These are phyloP conservation scores for Graphiopsis chlorocephala DNA, from an alignment of 2,329 filamentous ascomycete genomes.

Conservation along the genomic window DNA sequence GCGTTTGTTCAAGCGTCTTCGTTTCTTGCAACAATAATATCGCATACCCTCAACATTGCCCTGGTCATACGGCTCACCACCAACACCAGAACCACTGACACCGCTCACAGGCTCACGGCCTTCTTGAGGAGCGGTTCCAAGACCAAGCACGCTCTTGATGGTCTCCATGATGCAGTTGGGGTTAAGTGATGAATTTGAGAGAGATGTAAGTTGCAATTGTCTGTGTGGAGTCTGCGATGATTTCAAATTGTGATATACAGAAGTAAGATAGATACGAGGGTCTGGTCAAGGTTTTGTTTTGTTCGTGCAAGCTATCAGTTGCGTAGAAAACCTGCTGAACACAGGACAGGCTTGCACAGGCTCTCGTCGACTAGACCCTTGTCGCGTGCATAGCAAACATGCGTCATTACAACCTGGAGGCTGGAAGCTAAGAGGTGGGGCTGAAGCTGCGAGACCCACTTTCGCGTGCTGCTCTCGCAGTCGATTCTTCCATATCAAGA, in stretches of 20 bases:
- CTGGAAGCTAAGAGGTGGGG: background rate
- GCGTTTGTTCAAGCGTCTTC: background rate
- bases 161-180: constrained; percentile 56
- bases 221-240: background rate
- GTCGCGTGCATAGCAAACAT: background rate
- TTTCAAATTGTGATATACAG: background rate
- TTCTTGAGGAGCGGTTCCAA: constrained; percentile 30
- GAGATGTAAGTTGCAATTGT: background rate
- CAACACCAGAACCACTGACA: constrained; percentile 62
- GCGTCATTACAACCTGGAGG: constrained; percentile 1
- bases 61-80: constrained; percentile 72
- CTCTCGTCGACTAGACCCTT: background rate
- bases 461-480: background rate
- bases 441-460: background rate
- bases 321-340: background rate
- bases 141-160: constrained; percentile 47
- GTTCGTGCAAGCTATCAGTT: background rate
- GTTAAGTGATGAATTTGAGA: background rate
- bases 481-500: background rate
- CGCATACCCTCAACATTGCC: constrained; percentile 65
- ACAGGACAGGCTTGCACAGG: too few species aligned
- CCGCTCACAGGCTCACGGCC: constrained; percentile 70
- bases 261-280: background rate
- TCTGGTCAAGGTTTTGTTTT: background rate
- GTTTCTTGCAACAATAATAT: background rate